Base-by-base conservation (phyloP, 2,329 filamentous ascomycete species). In the Neophaeococcomyces aloes region DNA sequence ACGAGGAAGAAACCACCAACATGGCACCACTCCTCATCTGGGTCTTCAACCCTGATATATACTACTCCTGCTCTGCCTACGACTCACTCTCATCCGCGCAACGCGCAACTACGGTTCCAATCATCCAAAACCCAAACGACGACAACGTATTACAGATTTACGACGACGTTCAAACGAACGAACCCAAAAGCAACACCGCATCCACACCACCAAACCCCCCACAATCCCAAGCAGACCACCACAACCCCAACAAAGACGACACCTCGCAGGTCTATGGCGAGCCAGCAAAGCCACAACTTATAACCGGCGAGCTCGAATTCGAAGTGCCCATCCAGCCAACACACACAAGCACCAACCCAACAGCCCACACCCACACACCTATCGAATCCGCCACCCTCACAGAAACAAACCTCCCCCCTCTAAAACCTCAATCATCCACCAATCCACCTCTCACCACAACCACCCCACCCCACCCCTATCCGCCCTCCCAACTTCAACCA, bases 31-130 rank as follows among this genome's bases (percentile, higher is more conserved):
- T 54, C 18, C 32, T 44, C 38, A 31, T 78, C 21, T 79, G 76
- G 76, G 64, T 76, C 42, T 79, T 80, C 59, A 76, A 76, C 6
- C 73, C 75, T 0, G 70, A 77, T 46, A 64, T 79, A 31, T 66
- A 67, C 39, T 74, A 77, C 49, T 76, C 76, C 1, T 71, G 66
- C 7, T 69, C 68, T 14, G 31, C 39, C 11, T 23, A 42, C 21
- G 10, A 14, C 45, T 3, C 51, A 58, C 1, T 41, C 51, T 18
- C 27, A 40, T 13, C 5, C 7, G 6, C 13, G 17, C 25, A 8
- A 29, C 25, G 10, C 10, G 13, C 23, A 40, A 30, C 7, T 3
- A 23, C 5, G 17, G 14, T 19, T 14, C 10, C 15, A 38, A 23
- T 2, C n/a, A 23, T 7, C 17, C 7, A 14, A 33, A 42, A 42